Conservation (phyloP, 2,329 filamentous ascomycete species). For the Hortaea sp. region DNA sequence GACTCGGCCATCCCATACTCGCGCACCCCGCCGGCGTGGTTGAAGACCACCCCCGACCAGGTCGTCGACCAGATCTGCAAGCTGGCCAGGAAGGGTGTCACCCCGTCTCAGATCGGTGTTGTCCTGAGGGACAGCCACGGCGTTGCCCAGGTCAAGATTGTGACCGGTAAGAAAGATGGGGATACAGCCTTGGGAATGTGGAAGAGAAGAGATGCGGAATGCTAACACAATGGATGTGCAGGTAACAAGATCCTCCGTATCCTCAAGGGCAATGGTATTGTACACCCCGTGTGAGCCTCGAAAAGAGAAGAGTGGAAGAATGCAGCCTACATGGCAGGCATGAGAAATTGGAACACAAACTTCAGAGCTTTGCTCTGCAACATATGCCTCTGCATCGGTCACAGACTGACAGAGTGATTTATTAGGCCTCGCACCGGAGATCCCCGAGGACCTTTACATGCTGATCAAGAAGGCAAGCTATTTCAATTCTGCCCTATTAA, state of each 20-base stretch:
- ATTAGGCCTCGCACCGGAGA: conserved; percentile 93
- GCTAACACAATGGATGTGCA: conserved; percentile 27
- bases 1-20: conserved; percentile 95
- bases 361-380: not conserved
- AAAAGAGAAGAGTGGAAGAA: conserved; percentile 6
- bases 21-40: conserved; percentile 82
- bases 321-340: conserved; percentile 11
- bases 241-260: conserved; percentile 99
- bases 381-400: conserved; percentile 33
- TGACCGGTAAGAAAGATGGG: conserved; percentile 56
- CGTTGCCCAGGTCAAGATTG: conserved; percentile 93
- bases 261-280: conserved; percentile 93
- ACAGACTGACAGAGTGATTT: conserved; percentile 34
- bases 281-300: conserved; percentile 32
- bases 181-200: not conserved
- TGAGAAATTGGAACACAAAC: conserved; percentile 9
- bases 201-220: conserved; percentile 1
- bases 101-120: conserved; percentile 98
- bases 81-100: conserved; percentile 97
- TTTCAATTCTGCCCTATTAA: not conserved
- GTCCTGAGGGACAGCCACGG: conserved; percentile 97
- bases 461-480: conserved; percentile 93
- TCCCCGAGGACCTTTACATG: conserved; percentile 99
- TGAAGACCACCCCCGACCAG: conserved; percentile 98
- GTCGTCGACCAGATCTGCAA: conserved; percentile 99